Evolutionary conservation across 2,329 filamentous ascomycete genomes (phyloP).

Genomic region (Cladophialophora yegresii): DNA sequence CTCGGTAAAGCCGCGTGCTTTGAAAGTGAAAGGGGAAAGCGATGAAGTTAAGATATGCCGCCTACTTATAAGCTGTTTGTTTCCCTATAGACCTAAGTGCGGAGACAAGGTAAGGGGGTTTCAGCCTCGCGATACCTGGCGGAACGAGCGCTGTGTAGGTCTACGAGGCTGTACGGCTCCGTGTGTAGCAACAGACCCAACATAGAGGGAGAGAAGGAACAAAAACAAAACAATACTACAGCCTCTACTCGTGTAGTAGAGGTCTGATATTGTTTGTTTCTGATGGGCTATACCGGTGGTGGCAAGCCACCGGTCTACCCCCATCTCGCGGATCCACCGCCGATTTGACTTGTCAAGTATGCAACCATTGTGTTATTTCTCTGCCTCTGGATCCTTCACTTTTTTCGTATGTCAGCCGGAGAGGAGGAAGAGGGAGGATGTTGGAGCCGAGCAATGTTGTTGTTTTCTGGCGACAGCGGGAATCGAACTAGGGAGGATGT

Average conservation of each 20-base stretch:
- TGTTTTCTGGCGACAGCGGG: neutral
- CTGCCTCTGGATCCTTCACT: neutral
- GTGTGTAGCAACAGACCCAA: neutral
- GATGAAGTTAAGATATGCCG: too few species aligned
- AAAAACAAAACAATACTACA: neutral
- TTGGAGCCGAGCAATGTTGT: neutral
- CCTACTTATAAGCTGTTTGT: too few species aligned
- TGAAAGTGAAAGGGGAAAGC: too few species aligned
- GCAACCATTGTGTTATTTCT: neutral
- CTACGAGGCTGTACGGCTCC: neutral
- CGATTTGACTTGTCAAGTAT: neutral
- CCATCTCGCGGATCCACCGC: neutral
- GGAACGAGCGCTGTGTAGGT: neutral
- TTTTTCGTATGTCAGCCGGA: neutral
- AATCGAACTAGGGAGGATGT: neutral
- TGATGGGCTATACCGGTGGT: neutral
- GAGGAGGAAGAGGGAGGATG: neutral
- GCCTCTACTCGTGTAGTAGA: neutral
- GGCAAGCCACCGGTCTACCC: neutral
- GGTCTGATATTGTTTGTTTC: neutral
- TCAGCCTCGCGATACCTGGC: neutral
- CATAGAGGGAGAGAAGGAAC: neutral
- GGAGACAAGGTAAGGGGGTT: neutral
- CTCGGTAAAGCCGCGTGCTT: too few species aligned
- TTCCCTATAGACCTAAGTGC: too few species aligned